Base-by-base conservation (phyloP, 2,329 filamentous ascomycete species). In the Waltergamsia citrina region DNA sequence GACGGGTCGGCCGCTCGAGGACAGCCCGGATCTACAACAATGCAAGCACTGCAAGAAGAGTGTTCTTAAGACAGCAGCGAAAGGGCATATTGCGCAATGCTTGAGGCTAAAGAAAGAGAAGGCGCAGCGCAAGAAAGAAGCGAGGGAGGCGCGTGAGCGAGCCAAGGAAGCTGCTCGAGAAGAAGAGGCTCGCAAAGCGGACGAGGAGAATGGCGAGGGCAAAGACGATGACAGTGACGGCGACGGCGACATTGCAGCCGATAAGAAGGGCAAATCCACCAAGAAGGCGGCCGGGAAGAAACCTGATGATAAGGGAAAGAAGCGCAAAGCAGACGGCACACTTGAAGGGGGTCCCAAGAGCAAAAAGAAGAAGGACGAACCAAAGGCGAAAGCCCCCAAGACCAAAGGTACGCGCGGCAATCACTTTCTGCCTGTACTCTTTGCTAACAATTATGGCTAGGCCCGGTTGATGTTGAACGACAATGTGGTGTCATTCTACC, bases 31-130 rank as follows among this genome's bases (percentile, higher is more conserved):
- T 42, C 71, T 85, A 8, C 78, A 92, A 33, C 71, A 82, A 44
- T 98, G 90, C 70, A 95, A 92, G 54, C 86, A 93, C 54, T 98
- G 90, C 63, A 94, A 92, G 60, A 88, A 93, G 48, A 83, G 83
- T 33, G 74, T 94, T 10, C 67, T 92, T 11, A 83, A 81, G 47
- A 76, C 76, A 21, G 78, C 77, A 1, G 82, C 85, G 3, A 80
- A 81, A 38, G 74, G 75, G 14, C 90, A 98, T 51, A 85, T 94
- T 39, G 79, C 81, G 24, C 76, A 81, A 29, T 98, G 90, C 49
- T 63, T 95, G 37, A 81, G 80, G 45, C 75, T 87, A 36, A 94
- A 94, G 61, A 86, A 81, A 48, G 81, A 85, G 53, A 85, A 85
- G 59, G 80, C 81, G 1, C 78, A 82, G 49, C 73, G 78, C 34